Conservation (phyloP, 352 stramenopile species). For the Phytophthora europaea region DNA sequence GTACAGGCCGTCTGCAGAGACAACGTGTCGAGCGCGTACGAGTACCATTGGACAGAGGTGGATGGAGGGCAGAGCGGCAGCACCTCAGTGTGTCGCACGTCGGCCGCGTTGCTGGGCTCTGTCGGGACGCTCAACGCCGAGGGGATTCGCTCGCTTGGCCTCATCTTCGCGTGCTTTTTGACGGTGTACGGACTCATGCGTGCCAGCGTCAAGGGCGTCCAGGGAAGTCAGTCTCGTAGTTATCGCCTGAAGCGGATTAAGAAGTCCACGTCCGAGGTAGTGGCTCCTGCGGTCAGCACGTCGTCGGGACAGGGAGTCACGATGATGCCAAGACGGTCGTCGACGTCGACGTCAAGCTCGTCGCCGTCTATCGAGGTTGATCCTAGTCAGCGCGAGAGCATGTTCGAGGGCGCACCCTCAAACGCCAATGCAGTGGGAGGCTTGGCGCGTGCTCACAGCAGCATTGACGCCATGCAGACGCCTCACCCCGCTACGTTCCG, state of each 20-base stretch:
- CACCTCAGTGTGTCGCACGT: slow-evolving; percentile 15
- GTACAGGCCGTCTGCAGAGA: slow-evolving; percentile 45
- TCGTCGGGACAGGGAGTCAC: slow-evolving; percentile 20
- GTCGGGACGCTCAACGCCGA: slow-evolving; percentile 42
- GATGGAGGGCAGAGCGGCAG: slow-evolving; percentile 9
- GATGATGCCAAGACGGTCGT: slow-evolving; percentile 38
- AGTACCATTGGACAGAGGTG: slow-evolving; percentile 47
- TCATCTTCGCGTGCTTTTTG: slow-evolving; percentile 67
- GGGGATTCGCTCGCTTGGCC: slow-evolving; percentile 49
- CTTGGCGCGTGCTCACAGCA: slow-evolving; percentile 38
- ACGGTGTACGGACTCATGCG: slow-evolving; percentile 67
- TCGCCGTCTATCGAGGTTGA: slow-evolving; percentile 40
- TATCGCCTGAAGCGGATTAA: slow-evolving; percentile 62
- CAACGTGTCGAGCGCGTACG: slow-evolving; percentile 56
- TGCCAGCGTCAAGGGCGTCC: slow-evolving; percentile 58
- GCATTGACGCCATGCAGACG: slow-evolving; percentile 20
- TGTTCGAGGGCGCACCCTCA: slow-evolving; percentile 17
- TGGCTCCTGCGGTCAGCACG: neutral
- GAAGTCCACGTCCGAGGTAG: slow-evolving; percentile 48
- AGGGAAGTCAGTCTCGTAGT: slow-evolving; percentile 59
- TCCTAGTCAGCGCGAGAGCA: slow-evolving; percentile 32
- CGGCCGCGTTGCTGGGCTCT: slow-evolving; percentile 26
- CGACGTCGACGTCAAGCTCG: slow-evolving; percentile 45
- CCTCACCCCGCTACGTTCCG: slow-evolving; percentile 30
- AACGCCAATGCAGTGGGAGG: slow-evolving; percentile 8